A percentile compares a stretch with the other conserved stretches of the same genome.
phyloP scores from a whole-genome alignment of 2,329 filamentous ascomycete genomes.

The Penicillium sp. region DNA sequence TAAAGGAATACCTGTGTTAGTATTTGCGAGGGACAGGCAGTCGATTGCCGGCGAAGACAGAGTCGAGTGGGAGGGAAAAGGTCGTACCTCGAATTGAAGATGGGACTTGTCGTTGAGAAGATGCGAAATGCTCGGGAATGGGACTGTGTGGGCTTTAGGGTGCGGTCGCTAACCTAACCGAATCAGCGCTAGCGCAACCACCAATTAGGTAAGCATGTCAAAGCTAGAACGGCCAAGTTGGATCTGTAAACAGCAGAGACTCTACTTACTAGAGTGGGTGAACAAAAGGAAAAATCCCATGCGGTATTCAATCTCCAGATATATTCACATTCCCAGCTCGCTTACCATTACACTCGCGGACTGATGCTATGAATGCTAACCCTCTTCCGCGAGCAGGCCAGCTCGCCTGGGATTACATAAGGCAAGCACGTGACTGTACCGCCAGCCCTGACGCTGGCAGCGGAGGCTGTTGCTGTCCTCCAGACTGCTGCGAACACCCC shows the following conservation, averaged over 20 bases:
- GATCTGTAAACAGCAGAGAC: background rate
- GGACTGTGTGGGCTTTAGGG: conserved; percentile 50
- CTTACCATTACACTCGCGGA: background rate
- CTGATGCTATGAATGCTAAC: background rate
- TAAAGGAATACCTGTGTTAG: conserved; percentile 40
- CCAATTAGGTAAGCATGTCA: conserved; percentile 1
- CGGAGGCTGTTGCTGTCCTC: background rate
- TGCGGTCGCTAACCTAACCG: conserved; percentile 50
- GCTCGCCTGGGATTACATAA: background rate
- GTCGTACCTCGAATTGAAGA: conserved; percentile 49
- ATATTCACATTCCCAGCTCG: background rate
- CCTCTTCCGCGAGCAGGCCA: background rate
- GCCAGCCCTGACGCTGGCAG: conserved; percentile 3
- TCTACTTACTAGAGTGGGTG: background rate
- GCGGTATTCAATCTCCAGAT: too few relatives aligned
- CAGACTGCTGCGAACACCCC: background rate
- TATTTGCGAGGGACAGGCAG: conserved; percentile 31
- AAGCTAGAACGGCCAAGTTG: background rate
- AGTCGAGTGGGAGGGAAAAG: conserved; percentile 31
- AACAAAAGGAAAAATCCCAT: background rate
- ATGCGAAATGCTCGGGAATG: conserved; percentile 44
- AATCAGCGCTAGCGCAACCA: conserved; percentile 35
- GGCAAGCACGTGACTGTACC: background rate
- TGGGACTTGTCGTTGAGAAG: conserved; percentile 46
- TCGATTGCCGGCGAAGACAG: conserved; percentile 27